Conservation (phyloP, 2,329 filamentous ascomycete species). For the Ophiostoma ips region DNA sequence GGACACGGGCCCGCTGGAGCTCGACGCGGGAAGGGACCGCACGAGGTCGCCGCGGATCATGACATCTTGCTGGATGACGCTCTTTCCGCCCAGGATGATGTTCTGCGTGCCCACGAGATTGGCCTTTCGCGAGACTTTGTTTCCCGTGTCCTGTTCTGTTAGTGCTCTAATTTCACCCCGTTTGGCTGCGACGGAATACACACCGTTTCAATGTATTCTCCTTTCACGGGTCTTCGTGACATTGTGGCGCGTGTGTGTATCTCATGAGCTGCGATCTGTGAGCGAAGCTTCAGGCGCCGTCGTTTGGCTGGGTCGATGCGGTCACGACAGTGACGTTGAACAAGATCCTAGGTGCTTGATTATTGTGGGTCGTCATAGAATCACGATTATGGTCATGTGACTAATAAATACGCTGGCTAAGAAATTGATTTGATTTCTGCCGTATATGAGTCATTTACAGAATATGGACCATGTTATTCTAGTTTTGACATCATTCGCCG, state of each 20-base stretch:
- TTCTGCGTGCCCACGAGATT: slow-evolving; percentile 91
- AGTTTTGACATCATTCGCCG: too few species aligned
- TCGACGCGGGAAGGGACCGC: slow-evolving; percentile 35
- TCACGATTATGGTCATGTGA: too few species aligned
- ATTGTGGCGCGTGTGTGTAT: slow-evolving; percentile 26
- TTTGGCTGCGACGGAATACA: slow-evolving; percentile 15
- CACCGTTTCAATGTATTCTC: slow-evolving; percentile 96
- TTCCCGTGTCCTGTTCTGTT: slow-evolving; percentile 70
- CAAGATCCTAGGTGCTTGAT: too few species aligned
- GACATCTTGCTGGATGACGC: slow-evolving; percentile 88
- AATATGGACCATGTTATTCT: too few species aligned
- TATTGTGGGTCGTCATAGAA: too few species aligned
- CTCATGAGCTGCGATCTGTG: slow-evolving; percentile 2
- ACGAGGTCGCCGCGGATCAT: slow-evolving; percentile 86
- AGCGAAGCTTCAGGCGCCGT: too few species aligned
- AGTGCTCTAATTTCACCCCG: neutral
- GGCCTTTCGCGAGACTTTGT: slow-evolving; percentile 90
- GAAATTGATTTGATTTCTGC: too few species aligned
- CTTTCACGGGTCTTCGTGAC: slow-evolving; percentile 66
- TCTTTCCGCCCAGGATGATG: slow-evolving; percentile 93
- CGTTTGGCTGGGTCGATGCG: neutral
- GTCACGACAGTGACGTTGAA: neutral
- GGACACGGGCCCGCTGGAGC: slow-evolving; percentile 23
- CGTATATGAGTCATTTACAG: too few species aligned
- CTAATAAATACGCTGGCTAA: too few species aligned